These are phyloP conservation scores for Chlorella vulgaris DNA, from an alignment of 139 green algal genomes.

Conservation along the genomic window DNA sequence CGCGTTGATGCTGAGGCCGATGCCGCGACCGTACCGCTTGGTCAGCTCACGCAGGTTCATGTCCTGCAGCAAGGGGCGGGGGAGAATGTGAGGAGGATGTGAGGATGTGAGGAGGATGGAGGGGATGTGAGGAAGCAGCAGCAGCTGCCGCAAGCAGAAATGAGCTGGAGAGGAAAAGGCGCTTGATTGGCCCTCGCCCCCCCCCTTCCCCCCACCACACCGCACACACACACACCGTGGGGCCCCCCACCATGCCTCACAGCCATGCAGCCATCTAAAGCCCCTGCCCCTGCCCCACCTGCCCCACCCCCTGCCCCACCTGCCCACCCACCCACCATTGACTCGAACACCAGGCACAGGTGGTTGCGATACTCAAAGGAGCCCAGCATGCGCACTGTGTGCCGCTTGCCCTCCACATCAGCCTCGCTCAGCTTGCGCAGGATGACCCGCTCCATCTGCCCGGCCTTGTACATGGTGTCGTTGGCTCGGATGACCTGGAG, in stretches of 20 bases:
- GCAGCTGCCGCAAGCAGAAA: no score
- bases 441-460: slow-evolving; percentile 79
- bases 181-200: no score
- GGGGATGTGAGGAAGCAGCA: no score
- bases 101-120: not conserved
- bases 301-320: not conserved
- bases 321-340: slow-evolving; percentile 65
- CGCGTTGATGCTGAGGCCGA: slow-evolving; percentile 91
- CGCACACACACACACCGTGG: no score
- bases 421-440: slow-evolving; percentile 78
- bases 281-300: not conserved
- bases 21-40: slow-evolving; percentile 96
- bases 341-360: slow-evolving; percentile 95
- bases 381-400: slow-evolving; percentile 91
- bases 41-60: slow-evolving; percentile 93
- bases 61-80: slow-evolving; percentile 62
- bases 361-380: slow-evolving; percentile 95
- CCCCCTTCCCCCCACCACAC: no score
- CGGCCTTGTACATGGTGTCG: slow-evolving; percentile 83
- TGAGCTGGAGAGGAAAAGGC: no score
- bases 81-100: not conserved
- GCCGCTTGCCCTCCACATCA: slow-evolving; percentile 86
- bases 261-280: no score
- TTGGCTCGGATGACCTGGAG: slow-evolving; percentile 81
- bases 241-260: no score